Base-by-base conservation (phyloP, 208 protist species). In the Trichomonas vaginalis region DNA sequence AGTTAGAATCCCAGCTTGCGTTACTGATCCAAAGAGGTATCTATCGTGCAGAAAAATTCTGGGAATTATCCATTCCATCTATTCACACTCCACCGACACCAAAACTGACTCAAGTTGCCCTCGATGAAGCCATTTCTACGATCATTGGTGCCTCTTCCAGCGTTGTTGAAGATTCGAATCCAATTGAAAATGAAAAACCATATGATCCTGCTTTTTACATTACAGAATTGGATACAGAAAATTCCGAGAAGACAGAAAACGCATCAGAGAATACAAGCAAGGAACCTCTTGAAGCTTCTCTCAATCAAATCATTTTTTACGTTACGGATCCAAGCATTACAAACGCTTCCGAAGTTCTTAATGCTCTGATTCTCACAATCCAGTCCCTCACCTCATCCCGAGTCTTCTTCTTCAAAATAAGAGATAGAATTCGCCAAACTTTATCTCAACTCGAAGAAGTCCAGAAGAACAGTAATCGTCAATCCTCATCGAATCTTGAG, bases 21-120 rank as follows among this genome's bases (percentile, higher is more conserved):
- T 27, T 92, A 12, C 42, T 92, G 12, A 42, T 92, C 39, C 86
- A 92, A 39, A 23, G 86, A 39, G 86, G 86, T 8, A 45, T 92
- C 17, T 45, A 49, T 92, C 39, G 86, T 35, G 86, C 86, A 6
- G 86, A 92, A 51, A 92, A 45, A 51, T 92, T 92, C 45, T 92
- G 86, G 86, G 86, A 92, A 92, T 51, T 92, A 39, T 48, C 86
- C 23, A 92, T 92, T 48, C 86, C 86, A 21, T 92, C 86, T 51
- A 39, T 92, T 47, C 86, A 92, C 45, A 15, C 86, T 48, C n/a
- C 1, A 35, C 14, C 17, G 12, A 51, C 86, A 51, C 15, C 27
- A 8, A 92, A 92, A 51, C 27, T 51, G 4, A 92, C 86, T 3
- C 86, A 92, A 51, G 10, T 27, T 40, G 86, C 86, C 6, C 45